Percentiles rank a stretch among this genome's conserved stretches.
Evolutionary conservation across 164 flowering plant genomes (phyloP).

Genomic region (Amborella trichopoda): DNA sequence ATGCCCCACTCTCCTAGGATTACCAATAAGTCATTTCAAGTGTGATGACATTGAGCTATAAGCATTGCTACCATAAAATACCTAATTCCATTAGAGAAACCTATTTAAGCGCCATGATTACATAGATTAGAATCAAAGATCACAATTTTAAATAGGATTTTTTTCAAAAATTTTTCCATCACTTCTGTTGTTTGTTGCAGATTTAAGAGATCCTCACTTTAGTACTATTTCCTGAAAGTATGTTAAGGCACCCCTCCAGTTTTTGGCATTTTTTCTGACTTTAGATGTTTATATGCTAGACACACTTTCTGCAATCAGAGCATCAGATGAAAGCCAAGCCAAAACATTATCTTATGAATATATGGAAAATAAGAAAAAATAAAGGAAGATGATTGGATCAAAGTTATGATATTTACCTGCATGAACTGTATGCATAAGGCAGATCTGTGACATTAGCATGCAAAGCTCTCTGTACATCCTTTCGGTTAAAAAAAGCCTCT

Average conservation of each 20-base stretch:
- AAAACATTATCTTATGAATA: not conserved
- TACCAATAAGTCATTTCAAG: too few relatives aligned
- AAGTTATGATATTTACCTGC: constrained; percentile 25
- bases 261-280: not conserved
- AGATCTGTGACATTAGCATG: constrained; percentile 47
- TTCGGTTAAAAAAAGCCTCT: constrained; percentile 27
- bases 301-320: not conserved
- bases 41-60: too few relatives aligned
- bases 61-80: too few relatives aligned
- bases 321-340: not conserved
- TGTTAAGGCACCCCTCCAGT: not conserved
- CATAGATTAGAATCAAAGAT: too few relatives aligned
- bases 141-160: too few relatives aligned
- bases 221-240: not conserved
- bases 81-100: too few relatives aligned
- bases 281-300: not conserved
- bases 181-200: too few relatives aligned
- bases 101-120: too few relatives aligned
- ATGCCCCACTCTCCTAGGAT: too few relatives aligned
- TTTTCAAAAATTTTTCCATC: too few relatives aligned
- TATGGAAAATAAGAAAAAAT: not conserved
- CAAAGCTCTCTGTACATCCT: constrained; percentile 46
- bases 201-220: too few relatives aligned
- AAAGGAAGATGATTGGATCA: not conserved
- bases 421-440: constrained; percentile 29